These are phyloP conservation scores for Lomentospora prolificans DNA, from an alignment of 2,329 filamentous ascomycete genomes.

Conservation along the genomic window DNA sequence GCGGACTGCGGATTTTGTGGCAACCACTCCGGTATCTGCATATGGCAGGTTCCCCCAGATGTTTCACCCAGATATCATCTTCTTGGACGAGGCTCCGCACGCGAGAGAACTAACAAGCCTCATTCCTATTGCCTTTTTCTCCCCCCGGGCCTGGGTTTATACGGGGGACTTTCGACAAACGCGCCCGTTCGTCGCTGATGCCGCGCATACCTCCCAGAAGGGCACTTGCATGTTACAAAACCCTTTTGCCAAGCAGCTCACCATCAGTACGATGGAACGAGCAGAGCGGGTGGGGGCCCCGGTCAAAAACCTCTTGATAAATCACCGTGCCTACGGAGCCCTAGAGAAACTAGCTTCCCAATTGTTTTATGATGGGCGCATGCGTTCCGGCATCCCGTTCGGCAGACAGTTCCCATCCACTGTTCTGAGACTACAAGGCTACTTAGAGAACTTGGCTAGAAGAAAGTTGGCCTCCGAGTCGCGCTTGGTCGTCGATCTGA, in stretches of 20 bases:
- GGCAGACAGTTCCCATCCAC: constrained; percentile 18
- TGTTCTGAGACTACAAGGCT: constrained; percentile 18
- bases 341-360: constrained; percentile 30
- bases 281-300: constrained; percentile 22
- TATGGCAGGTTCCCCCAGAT: constrained; percentile 30
- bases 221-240: constrained; percentile 17
- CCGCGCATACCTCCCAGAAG: neutral
- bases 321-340: constrained; percentile 26
- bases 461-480: constrained; percentile 20
- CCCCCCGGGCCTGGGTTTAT: constrained; percentile 33
- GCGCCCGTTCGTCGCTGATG: constrained; percentile 28
- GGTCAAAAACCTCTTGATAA: constrained; percentile 23
- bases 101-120: constrained; percentile 34
- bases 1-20: constrained; percentile 30
- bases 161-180: constrained; percentile 36
- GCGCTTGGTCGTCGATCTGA: constrained; percentile 24
- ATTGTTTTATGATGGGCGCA: constrained; percentile 29
- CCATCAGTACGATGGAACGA: constrained; percentile 28
- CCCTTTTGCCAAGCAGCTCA: constrained; percentile 22
- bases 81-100: constrained; percentile 62
- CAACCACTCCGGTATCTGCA: constrained; percentile 35
- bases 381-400: constrained; percentile 23
- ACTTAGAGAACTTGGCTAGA: constrained; percentile 19
- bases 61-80: constrained; percentile 73
- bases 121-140: constrained; percentile 32